These are phyloP conservation scores for Sporothrix inflata DNA, from an alignment of 2,329 filamentous ascomycete species.

Conservation along the genomic window DNA sequence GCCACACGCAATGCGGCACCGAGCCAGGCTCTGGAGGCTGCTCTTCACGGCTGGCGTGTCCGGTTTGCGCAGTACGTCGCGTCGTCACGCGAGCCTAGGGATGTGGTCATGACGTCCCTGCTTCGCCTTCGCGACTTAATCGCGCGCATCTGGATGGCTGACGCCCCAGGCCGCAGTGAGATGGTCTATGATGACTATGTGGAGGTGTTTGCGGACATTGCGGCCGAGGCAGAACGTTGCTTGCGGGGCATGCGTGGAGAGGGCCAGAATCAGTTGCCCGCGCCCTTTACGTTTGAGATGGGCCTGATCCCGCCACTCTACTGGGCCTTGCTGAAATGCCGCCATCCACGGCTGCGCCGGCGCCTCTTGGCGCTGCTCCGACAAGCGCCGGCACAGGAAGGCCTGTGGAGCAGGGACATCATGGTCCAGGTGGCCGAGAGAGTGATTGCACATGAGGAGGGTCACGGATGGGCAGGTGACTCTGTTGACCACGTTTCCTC, in stretches of 20 bases:
- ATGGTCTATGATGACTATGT: constrained; percentile 13
- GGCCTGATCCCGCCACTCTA: constrained; percentile 21
- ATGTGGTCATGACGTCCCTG: neutral
- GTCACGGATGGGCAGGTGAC: no score
- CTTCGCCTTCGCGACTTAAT: constrained; percentile 13
- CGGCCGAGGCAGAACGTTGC: neutral
- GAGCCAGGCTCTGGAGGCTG: neutral
- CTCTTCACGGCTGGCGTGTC: neutral
- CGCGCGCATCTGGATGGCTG: constrained; percentile 12
- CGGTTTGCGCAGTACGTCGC: neutral
- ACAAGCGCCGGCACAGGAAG: constrained; percentile 10
- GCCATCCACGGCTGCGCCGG: constrained; percentile 2
- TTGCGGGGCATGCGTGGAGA: neutral
- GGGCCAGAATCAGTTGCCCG: neutral
- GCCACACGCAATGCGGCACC: neutral
- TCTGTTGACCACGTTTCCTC: no score
- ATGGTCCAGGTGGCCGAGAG: constrained; percentile 19
- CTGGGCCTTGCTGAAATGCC: neutral
- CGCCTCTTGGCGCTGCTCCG: neutral
- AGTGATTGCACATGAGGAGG: neutral
- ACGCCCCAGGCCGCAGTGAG: neutral
- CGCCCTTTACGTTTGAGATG: constrained; percentile 20
- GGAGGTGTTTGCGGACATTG: neutral
- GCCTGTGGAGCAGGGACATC: constrained; percentile 15
- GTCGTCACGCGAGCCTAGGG: neutral